Base-by-base conservation (phyloP, 2,329 filamentous ascomycete species). In the Incumbomyces lentus region DNA sequence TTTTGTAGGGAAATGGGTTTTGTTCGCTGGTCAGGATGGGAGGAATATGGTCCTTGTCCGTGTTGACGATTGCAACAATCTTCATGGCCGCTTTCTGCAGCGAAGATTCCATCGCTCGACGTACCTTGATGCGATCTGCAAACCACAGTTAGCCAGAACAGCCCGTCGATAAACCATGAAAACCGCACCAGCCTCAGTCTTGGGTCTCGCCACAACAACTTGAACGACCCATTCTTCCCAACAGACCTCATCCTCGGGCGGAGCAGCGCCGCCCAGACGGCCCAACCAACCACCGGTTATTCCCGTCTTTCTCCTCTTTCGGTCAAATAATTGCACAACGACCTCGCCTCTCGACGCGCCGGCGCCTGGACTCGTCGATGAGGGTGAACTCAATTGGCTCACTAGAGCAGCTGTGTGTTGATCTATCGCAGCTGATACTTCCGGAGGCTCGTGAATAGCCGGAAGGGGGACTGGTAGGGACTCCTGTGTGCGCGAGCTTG, bases 161-260 rank as follows among this genome's bases (percentile, higher is more conserved):
- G 19, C 16, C 46, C n/a, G 12, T 40, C 42, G 26, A 45, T 38
- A 19, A 32, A 6, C 22, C 14, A 4, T 11, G 41, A 41, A 46
- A 50, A 39, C 62, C 81, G 58, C 69, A 93, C 87, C 88, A 54
- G 80, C 85, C 60, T 96, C 90, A 10, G 86, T 95, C 60, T 84
- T 74, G 26, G 90, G 89, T 57, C 87, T 88, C 8, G 88, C 86
- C 46, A 95, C 80, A n/a, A 88, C 93, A 42, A 96, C 85, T 65
- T 93, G 86, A 55, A 98, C 69, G 37, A 85, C 87, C 92, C 92
- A 98, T 60, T 80, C 81, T 72, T 96, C 92, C 92, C 92, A 98
- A 64, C 88, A 94, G 14, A 95, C 81, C 64, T 95, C 89, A 63
- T 96, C 89, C 55, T 95, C 90, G 18, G 79, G 83, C 58, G 81